These are phyloP conservation scores for Lumnitzera racemosa DNA, from an alignment of 345 rosid genomes.

Conservation along the genomic window DNA sequence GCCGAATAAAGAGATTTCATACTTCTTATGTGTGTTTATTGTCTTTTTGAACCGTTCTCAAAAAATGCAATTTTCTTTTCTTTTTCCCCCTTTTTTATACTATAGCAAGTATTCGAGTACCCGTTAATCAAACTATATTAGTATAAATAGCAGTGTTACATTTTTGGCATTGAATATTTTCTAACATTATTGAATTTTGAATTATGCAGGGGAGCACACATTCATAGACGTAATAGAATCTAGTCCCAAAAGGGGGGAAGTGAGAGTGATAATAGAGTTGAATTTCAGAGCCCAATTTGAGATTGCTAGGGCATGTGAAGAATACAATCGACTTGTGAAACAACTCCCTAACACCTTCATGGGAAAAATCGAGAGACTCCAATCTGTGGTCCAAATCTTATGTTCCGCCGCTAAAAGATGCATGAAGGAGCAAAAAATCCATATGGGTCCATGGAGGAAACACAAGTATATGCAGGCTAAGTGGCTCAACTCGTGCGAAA, in stretches of 20 bases:
- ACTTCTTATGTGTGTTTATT: no score
- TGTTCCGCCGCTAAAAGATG: slow-evolving; percentile 62
- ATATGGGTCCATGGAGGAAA: slow-evolving; percentile 91
- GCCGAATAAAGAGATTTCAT: no score
- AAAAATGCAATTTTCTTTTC: no score
- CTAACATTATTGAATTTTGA: no score
- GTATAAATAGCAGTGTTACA: no score
- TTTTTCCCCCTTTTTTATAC: no score
- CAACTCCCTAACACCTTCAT: slow-evolving; percentile 60
- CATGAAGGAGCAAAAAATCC: slow-evolving; percentile 79
- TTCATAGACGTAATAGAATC: slow-evolving; percentile 59
- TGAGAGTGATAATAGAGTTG: slow-evolving; percentile 57
- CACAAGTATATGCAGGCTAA: slow-evolving; percentile 79
- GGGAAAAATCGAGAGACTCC: slow-evolving; percentile 67
- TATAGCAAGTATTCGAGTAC: no score
- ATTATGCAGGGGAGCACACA: slow-evolving; percentile 30
- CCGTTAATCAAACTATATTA: no score
- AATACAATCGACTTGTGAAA: slow-evolving; percentile 41
- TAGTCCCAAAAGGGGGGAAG: slow-evolving; percentile 33
- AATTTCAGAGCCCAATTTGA: slow-evolving; percentile 72
- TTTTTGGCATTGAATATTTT: no score
- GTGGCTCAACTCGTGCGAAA: slow-evolving; percentile 53
- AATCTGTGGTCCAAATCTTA: slow-evolving; percentile 48
- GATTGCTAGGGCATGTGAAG: slow-evolving; percentile 66
- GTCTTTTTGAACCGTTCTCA: no score